Evolutionary conservation across 1,139 yeast species (phyloP).

Genomic region (Magnusiomyces ingens): DNA sequence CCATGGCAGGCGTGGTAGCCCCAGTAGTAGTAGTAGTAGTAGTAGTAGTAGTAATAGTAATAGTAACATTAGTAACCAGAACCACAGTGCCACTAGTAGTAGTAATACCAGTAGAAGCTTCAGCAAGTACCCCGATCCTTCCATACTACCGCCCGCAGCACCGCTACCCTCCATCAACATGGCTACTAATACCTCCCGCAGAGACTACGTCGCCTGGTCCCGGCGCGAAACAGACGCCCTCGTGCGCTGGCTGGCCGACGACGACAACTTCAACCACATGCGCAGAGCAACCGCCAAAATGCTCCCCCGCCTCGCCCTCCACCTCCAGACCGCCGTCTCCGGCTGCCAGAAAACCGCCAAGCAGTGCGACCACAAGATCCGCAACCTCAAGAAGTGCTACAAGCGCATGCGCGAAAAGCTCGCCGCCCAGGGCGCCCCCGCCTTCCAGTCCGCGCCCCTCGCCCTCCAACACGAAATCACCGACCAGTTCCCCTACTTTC

Average conservation of each 20-base stretch:
- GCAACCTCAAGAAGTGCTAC: slow-evolving; percentile 15
- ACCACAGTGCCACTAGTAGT: too few relatives aligned
- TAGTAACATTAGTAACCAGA: too few relatives aligned
- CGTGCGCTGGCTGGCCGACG: slow-evolving; percentile 13
- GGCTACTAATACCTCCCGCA: background rate
- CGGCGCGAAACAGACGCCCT: slow-evolving; percentile 15
- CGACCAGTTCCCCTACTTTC: slow-evolving; percentile 15
- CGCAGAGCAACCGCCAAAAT: slow-evolving; percentile 14
- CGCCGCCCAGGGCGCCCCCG: background rate
- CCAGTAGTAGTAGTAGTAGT: too few relatives aligned
- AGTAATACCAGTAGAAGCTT: too few relatives aligned
- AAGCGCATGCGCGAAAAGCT: slow-evolving; percentile 13
- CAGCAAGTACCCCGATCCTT: too few relatives aligned
- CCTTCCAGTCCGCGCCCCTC: slow-evolving; percentile 6
- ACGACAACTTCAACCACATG: slow-evolving; percentile 15
- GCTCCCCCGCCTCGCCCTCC: slow-evolving; percentile 15
- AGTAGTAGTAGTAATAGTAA: too few relatives aligned
- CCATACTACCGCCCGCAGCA: too few relatives aligned
- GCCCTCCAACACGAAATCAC: slow-evolving; percentile 10
- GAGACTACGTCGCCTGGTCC: slow-evolving; percentile 17
- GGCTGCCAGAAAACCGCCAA: slow-evolving; percentile 17
- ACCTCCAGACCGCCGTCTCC: slow-evolving; percentile 8
- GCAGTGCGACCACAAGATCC: slow-evolving; percentile 16
- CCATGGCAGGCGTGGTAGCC: too few relatives aligned
- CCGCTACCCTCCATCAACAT: too few relatives aligned